Evolutionary conservation across 805 yeast species (phyloP), one percentile per base, ranked within the genome.

Genomic region (Saturnispora sekii): DNA sequence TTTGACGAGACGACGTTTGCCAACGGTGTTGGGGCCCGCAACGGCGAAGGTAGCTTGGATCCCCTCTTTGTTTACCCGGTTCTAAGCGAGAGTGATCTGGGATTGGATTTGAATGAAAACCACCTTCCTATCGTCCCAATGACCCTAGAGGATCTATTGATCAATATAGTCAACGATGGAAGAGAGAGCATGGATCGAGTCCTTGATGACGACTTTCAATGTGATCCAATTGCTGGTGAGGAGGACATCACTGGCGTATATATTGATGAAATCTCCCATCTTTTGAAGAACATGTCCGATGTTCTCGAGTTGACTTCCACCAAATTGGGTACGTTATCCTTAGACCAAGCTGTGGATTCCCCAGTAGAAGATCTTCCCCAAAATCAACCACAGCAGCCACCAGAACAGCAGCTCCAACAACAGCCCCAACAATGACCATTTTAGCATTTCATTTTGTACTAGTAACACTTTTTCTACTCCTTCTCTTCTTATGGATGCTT

Each of bases 1-100:
- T 43, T 43, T 21, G 40, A 43, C 11, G 45, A 37, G 2, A 31
- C 36, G 6, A 18, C 36, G n/a, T 36, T 21, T 32, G 45, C 35
- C 26, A 31, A 9, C 16, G 15, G 15, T 18, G 35, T 5, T 7
- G 36, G 9, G 10, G 1, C 15, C 15, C 17, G 5, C 30, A n/a
- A 29, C 17, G 35, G 10, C 11, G 29, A 10, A 10, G 38, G 21
- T 11, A 41, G 30, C 39, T 14, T 32, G 41, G 40, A 43, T 37
- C 35, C 45, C 8, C 14, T 43, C n/a, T 43, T 43, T 37, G 34
- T 38, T 8, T 37, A 37, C 16, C 35, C 39, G 8, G 40, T 18
- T 10, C 5, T 43, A 3, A 36, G 32, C 28, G 9, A 18, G n/a
- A 33, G 29, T 18, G 42, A 31, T 10, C n/a, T 39, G 11, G 42